Base-by-base conservation (phyloP, 2,329 filamentous ascomycete species). In the Cryphonectria japonica region DNA sequence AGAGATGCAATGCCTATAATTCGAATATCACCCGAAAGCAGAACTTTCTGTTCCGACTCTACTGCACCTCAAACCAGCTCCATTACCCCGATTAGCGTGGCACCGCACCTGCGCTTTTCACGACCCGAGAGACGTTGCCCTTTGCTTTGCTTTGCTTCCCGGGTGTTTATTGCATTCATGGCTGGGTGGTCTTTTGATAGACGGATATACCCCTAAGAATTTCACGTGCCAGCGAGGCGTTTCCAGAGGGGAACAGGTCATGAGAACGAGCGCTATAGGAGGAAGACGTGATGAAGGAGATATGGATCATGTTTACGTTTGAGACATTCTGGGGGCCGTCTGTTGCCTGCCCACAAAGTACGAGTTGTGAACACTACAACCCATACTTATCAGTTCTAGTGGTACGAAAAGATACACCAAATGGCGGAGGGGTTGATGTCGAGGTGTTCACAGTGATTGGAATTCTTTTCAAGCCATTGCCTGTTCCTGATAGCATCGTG, bases 91-190 rank as follows among this genome's bases (percentile, higher is more conserved):
- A 61, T 9, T 11, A 3, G 32, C 11, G 39, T n/a, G 11, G 26
- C 39, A 61, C 34, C 19, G 34, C 22, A n/a, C 32, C 34, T 61
- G 39, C 34, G 22, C 32, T 61, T n/a, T 61, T 19, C 34, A 14
- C 11, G 32, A 39, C 39, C 34, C 32, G 29, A 61, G 34, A 34
- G 34, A 22, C 34, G 16, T 13, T 34, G 34, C 34, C 34, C 34
- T 37, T 61, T 8, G 59, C 59, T 61, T 39, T 61, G 59, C 19
- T 39, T 39, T 61, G 34, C 59, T 61, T 39, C 59, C 59, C 26
- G 32, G 34, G 22, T 61, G 39, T 39, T 11, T 7, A 61, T 39
- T 61, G 7, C 59, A 39, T 39, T 39, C 59, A 39, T 14, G 34
- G 32, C 8, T 39, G 19, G 13, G 34, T 26, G 9, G 59, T 13